Conservation (phyloP, 257 asterid species). For the Solanum megistacrolobum region DNA sequence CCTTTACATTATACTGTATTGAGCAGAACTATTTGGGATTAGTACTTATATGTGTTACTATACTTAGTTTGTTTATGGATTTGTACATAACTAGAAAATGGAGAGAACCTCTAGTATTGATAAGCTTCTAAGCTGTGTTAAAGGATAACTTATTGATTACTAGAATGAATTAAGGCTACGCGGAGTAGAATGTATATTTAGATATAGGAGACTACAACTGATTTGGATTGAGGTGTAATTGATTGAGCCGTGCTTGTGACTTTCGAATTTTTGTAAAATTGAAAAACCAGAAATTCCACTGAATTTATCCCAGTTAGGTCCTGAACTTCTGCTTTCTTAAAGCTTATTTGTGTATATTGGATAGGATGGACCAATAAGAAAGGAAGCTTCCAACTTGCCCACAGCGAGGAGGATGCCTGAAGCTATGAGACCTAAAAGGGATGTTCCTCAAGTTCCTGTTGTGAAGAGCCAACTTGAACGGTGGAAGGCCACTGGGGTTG, state of each 20-base stretch:
- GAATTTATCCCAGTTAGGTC: neutral
- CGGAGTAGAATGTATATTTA: neutral
- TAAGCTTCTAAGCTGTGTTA: neutral
- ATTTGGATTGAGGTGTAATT: neutral
- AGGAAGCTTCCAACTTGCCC: constrained; percentile 24
- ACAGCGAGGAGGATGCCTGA: constrained; percentile 19
- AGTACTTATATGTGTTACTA: neutral
- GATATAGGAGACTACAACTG: neutral
- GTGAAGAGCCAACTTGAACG: constrained; percentile 38
- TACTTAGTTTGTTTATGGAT: neutral
- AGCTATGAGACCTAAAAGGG: constrained; percentile 16
- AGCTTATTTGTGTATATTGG: neutral
- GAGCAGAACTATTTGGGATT: neutral
- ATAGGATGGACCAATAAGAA: constrained; percentile 65
- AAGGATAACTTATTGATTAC: neutral
- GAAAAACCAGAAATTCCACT: neutral
- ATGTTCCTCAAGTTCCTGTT: constrained; percentile 17
- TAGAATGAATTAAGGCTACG: neutral
- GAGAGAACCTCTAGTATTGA: neutral
- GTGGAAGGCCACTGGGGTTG: constrained; percentile 71
- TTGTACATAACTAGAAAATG: neutral
- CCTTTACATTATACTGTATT: neutral
- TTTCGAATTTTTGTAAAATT: neutral
- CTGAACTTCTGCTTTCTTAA: neutral
- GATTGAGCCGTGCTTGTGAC: neutral